These are phyloP conservation scores for Neoconidiobolus thromboides DNA, from an alignment of 371 early-diverging fungal genomes.

Conservation along the genomic window DNA sequence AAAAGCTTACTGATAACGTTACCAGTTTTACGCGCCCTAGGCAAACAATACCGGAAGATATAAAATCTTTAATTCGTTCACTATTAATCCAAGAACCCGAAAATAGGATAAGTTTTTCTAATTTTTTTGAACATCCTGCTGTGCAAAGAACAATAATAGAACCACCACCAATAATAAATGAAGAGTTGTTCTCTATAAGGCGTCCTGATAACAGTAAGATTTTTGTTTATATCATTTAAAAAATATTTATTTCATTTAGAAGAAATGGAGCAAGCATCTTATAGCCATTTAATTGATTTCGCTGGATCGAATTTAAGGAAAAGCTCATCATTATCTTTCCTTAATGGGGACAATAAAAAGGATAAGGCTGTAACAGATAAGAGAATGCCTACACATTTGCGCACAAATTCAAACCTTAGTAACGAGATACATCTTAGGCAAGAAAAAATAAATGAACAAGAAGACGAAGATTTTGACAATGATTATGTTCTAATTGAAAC, in stretches of 20 bases:
- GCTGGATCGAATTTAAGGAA: neutral
- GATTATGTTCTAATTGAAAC: slow-evolving; percentile 84
- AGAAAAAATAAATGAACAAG: neutral
- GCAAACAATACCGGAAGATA: slow-evolving; percentile 17
- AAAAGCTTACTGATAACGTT: neutral
- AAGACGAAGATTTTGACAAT: slow-evolving; percentile 16
- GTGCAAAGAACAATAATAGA: slow-evolving; percentile 13
- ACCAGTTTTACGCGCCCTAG: neutral
- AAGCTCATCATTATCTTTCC: neutral
- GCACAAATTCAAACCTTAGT: no score
- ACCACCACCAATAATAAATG: slow-evolving; percentile 7
- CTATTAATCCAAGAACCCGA: slow-evolving; percentile 66
- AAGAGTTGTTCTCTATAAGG: neutral
- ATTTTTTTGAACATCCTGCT: slow-evolving; percentile 73
- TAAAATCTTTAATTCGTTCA: slow-evolving; percentile 61
- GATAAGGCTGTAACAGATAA: no score
- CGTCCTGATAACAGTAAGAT: neutral
- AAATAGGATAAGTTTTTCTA: slow-evolving; percentile 75
- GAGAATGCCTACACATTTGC: no score
- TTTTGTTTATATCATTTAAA: neutral
- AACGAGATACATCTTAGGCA: no score
- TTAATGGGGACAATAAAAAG: neutral
- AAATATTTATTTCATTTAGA: neutral
- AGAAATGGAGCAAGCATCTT: neutral
- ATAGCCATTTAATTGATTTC: neutral